Evolutionary conservation across 2,329 filamentous ascomycete species (phyloP).

Genomic region (Colletotrichum ledebouriae): DNA sequence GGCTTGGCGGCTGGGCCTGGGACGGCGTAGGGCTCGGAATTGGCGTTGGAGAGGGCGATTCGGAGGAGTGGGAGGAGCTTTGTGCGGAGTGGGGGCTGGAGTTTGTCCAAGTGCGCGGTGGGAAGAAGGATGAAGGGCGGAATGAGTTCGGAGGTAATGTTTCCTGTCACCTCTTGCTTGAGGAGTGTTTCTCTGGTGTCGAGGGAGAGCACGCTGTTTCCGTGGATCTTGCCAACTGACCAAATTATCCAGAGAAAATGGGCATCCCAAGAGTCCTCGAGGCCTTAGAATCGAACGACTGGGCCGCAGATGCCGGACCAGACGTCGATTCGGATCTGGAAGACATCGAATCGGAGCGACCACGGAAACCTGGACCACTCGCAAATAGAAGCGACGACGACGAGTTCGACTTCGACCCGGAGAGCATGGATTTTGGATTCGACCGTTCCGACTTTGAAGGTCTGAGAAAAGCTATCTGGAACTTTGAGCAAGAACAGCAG

Average conservation of each 20-base stretch:
- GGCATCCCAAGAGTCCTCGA: slow-evolving; percentile 71
- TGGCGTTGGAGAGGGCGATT: slow-evolving; percentile 61
- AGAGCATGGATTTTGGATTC: slow-evolving; percentile 65
- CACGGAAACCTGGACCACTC: slow-evolving; percentile 49
- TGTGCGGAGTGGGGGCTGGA: slow-evolving; percentile 71
- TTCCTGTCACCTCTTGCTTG: not conserved
- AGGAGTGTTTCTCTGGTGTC: not conserved
- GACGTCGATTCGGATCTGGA: slow-evolving; percentile 50
- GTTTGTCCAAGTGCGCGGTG: slow-evolving; percentile 68
- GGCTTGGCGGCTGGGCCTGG: slow-evolving; percentile 73
- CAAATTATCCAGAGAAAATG: slow-evolving; percentile 62
- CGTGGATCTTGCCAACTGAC: slow-evolving; percentile 43
- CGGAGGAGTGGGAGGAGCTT: slow-evolving; percentile 72
- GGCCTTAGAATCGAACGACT: slow-evolving; percentile 76
- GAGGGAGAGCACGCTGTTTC: not conserved
- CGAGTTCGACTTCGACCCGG: slow-evolving; percentile 57
- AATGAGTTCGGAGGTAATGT: slow-evolving; percentile 72
- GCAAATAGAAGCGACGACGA: slow-evolving; percentile 49
- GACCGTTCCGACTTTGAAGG: slow-evolving; percentile 67
- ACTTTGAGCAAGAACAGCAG: slow-evolving; percentile 48
- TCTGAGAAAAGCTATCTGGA: slow-evolving; percentile 66
- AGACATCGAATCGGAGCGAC: slow-evolving; percentile 51
- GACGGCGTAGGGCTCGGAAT: slow-evolving; percentile 74
- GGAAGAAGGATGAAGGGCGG: slow-evolving; percentile 53
- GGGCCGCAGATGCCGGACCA: slow-evolving; percentile 55